phyloP scores from a whole-genome alignment of 345 rosid species.

The Lepidium sativum region DNA sequence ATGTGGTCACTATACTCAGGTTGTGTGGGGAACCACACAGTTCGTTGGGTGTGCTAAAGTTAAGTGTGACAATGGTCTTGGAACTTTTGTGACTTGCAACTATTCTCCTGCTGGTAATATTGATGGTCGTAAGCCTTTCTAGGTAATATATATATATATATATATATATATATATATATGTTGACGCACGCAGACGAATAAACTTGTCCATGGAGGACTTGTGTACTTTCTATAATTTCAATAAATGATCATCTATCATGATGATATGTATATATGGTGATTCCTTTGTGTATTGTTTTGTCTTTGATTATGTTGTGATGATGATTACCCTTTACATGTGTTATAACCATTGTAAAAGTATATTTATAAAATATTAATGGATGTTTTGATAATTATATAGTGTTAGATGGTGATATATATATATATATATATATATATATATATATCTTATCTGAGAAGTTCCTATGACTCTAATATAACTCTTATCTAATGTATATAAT shows the following conservation, averaged over 20 bases:
- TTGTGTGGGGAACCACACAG: constrained; percentile 47
- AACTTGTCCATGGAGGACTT: constrained; percentile 19
- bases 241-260: constrained; percentile 7
- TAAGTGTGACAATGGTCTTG: constrained; percentile 41
- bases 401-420: no score
- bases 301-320: neutral
- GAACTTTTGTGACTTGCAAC: constrained; percentile 46
- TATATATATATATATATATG: no score
- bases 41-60: constrained; percentile 58
- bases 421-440: no score
- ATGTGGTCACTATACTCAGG: constrained; percentile 40
- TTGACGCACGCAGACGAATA: neutral
- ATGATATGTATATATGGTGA: neutral
- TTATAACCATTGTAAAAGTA: no score
- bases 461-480: no score
- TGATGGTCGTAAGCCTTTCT: constrained; percentile 33
- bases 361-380: no score
- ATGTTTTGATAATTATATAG: no score
- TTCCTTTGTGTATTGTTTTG: neutral
- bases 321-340: no score
- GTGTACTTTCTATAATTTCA: neutral
- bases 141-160: no score
- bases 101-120: constrained; percentile 47
- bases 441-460: no score
- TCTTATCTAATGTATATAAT: no score